These are phyloP conservation scores for Scolecobasidium constrictum DNA, from an alignment of 2,329 filamentous ascomycete genomes.

Conservation along the genomic window DNA sequence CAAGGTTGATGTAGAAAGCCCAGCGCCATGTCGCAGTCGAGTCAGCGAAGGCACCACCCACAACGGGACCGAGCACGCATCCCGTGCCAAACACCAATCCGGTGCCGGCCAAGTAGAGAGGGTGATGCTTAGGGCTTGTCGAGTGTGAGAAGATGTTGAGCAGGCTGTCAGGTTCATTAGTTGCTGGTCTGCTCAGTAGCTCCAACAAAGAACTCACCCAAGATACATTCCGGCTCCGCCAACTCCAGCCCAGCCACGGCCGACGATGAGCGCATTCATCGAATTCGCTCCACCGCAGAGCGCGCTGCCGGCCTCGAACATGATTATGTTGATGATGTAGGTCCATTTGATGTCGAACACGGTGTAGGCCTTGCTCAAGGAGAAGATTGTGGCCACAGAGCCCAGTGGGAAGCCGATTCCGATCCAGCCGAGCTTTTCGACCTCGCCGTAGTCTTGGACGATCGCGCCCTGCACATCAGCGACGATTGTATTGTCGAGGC, in stretches of 20 bases:
- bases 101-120: constrained; percentile 1
- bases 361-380: constrained; percentile 17
- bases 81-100: constrained; percentile 17
- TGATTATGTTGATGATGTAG: constrained; percentile 14
- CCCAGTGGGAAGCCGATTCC: constrained; percentile 19
- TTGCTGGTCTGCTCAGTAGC: too few species aligned
- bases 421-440: constrained; percentile 20
- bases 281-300: constrained; percentile 21
- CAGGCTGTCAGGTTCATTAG: too few species aligned
- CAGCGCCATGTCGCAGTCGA: constrained; percentile 20
- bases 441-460: constrained; percentile 16
- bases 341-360: constrained; percentile 19
- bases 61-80: constrained; percentile 19
- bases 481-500: constrained; percentile 18
- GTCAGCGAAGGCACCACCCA: constrained; percentile 21
- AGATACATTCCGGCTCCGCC: constrained; percentile 8
- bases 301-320: constrained; percentile 20
- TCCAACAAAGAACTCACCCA: too few species aligned
- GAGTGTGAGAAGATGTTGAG: constrained; percentile 7
- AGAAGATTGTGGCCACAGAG: constrained; percentile 10
- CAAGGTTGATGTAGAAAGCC: constrained; percentile 47
- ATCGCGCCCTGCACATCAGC: constrained; percentile 21
- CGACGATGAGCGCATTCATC: constrained; percentile 20
- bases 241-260: constrained; percentile 14
- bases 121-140: neutral